Evolutionary conservation across 352 stramenopile species (phyloP).

Genomic region (Pythium utonaiense): DNA sequence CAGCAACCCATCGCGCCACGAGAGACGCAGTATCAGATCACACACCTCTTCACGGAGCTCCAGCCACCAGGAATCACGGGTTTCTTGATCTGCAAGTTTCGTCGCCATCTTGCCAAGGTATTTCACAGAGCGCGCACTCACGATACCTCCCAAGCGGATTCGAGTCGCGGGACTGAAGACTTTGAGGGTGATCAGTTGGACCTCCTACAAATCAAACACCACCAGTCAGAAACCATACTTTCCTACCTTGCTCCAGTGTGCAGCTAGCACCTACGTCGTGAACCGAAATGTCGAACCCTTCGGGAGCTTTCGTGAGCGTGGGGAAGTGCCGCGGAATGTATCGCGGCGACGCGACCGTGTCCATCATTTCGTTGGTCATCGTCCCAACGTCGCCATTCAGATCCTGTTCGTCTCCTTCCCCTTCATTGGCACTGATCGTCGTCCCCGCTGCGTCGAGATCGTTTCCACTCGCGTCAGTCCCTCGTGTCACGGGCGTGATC

Average conservation of each 20-base stretch:
- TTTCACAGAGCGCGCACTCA: constrained; percentile 86
- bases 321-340: constrained; percentile 51
- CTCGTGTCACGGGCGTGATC: constrained; percentile 62
- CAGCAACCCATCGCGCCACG: too few relatives aligned
- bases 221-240: too few relatives aligned
- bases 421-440: constrained; percentile 31
- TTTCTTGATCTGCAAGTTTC: constrained; percentile 97
- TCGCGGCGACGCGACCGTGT: constrained; percentile 36
- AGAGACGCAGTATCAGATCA: too few relatives aligned
- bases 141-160: constrained; percentile 79
- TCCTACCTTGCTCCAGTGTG: too few relatives aligned
- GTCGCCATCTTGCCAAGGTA: constrained; percentile 91
- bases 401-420: constrained; percentile 30
- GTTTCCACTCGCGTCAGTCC: constrained; percentile 5
- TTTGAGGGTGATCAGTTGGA: constrained; percentile 94
- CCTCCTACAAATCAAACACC: constrained; percentile 69
- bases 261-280: constrained; percentile 69
- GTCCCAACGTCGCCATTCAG: constrained; percentile 28
- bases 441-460: constrained; percentile 16
- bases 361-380: constrained; percentile 1
- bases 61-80: constrained; percentile 97
- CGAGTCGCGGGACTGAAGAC: constrained; percentile 85
- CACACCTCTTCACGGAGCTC: constrained; percentile 94
- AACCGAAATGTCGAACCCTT: constrained; percentile 71
- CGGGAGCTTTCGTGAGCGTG: constrained; percentile 44